Base-by-base conservation (phyloP, 768 basidiomycete species). In the Lanmaoa pseudosensibilis region DNA sequence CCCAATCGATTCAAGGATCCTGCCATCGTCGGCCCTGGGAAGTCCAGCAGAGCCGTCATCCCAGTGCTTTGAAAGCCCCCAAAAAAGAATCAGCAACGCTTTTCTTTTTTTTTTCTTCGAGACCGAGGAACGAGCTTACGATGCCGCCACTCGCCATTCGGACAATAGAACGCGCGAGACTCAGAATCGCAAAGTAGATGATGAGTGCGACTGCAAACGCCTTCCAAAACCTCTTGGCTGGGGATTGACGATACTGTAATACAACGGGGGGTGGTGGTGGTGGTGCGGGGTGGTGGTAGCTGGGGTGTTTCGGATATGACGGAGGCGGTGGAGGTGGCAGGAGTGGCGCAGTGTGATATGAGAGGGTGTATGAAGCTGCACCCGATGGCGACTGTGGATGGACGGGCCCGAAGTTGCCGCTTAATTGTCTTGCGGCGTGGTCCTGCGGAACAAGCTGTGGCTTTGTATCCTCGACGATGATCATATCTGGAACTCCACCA, bases 11-110 rank as follows among this genome's bases (percentile, higher is more conserved):
- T 53, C 27, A 25, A 64, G 46, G 37, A 69, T 37, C 2, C 3
- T 12, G 16, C 69, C 69, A 39, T 69, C 68, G 16, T 46, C 52
- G 1, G 39, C 21, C 5, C 19, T 50, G 2, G 63, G 66, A 6
- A 13, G 21, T 2, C 63, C 67, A 10, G 41, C 47, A 5, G 19
- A 4, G 0, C 15, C 52, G 4, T 43, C 38, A 12, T 40, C 16
- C 21, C 25, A 30, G 16, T 48, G 19, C n/a, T 32, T 43, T 40
- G 4, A 6, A 27, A 27, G 27, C 5, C 27, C 38, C 12, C 34
- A 8, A 5, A 11, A 36, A 9, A 8, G 21, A 1, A 8, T 30
- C 13, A 46, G 27, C 40, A 16, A 12, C 9, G 19, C 12, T 43
- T 6, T 12, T 41, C 21, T 5, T 27, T 27, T 27, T 27, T 25